Evolutionary conservation across 2,329 filamentous ascomycete genomes (phyloP).

Genomic region (Sporothrix euskadiensis): DNA sequence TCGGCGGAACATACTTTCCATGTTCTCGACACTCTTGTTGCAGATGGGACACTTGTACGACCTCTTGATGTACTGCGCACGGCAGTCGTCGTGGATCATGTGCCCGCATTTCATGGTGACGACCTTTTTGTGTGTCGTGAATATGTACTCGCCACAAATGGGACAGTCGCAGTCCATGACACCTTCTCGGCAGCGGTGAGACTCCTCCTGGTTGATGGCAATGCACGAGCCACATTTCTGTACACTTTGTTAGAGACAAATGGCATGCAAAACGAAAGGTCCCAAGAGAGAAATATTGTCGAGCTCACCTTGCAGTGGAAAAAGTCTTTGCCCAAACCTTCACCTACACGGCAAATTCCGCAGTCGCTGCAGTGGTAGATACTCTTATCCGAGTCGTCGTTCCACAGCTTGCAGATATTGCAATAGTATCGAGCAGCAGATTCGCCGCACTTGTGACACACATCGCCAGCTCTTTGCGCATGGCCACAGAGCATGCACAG

Average conservation of each 20-base stretch:
- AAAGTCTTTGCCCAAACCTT: conserved; percentile 93
- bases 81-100: conserved; percentile 89
- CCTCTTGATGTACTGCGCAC: conserved; percentile 80
- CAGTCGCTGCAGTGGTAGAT: conserved; percentile 98
- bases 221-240: conserved; percentile 93
- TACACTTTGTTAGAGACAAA: neutral
- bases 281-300: neutral
- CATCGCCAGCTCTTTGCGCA: conserved; percentile 77
- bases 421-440: conserved; percentile 89
- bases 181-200: conserved; percentile 91
- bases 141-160: conserved; percentile 95
- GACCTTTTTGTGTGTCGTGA: conserved; percentile 82
- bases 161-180: conserved; percentile 95
- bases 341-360: conserved; percentile 88
- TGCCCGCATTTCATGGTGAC: conserved; percentile 96
- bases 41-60: conserved; percentile 97
- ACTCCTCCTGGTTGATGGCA: conserved; percentile 77
- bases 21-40: conserved; percentile 94
- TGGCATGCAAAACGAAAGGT: neutral
- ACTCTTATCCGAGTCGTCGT: conserved; percentile 83
- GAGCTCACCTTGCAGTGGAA: conserved; percentile 76
- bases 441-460: conserved; percentile 74
- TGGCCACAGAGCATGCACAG: conserved; percentile 93
- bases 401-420: conserved; percentile 93
- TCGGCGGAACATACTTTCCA: conserved; percentile 93